Base-by-base conservation (phyloP, 768 basidiomycete genomes). In the Russula foetens region DNA sequence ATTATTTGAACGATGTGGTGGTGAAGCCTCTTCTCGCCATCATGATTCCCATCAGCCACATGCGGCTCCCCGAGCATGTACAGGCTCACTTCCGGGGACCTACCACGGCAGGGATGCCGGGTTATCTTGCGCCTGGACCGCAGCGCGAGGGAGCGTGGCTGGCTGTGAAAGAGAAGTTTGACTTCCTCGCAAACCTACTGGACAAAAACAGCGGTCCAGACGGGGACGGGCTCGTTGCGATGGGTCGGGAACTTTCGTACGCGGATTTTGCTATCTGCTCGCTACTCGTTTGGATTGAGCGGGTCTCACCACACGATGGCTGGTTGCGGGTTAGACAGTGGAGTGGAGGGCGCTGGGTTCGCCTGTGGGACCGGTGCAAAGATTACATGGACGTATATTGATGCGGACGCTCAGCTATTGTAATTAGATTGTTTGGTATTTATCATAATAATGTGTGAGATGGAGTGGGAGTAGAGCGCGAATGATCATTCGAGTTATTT, bases 221-320 rank as follows among this genome's bases (percentile, higher is more conserved):
- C 55, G 81, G 83, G 4, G 83, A 86, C 63, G 84, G 84, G 2
- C 73, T 81, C 11, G 84, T 88, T 35, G 81, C 74, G 17, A 83
- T 83, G 78, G 88, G 87, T 4, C 74, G 77, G 38, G 83, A 86
- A 21, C 76, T 88, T 52, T 82, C 81, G 11, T 88, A 88, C 64
- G 85, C 85, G 2, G 88, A 90, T 65, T 89, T 90, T 68, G 82
- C 85, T 5, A 71, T 90, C 23, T 87, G 85, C 64, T 81, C 88
- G 0, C 79, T 86, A 19, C 71, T 90, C 44, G 79, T 89, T 48
- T 90, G 86, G 86, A 84, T 89, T 44, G 83, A 88, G 69, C 76
- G 81, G 50, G 81, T 89, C 68, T 81, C 85, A 4, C 79, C 84
- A n/a, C 82, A 85, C 58, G 85, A 89, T 63, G 85, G 84, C 15